Conservation (phyloP, 305 asterid species). For the Fraxinus velutina region DNA sequence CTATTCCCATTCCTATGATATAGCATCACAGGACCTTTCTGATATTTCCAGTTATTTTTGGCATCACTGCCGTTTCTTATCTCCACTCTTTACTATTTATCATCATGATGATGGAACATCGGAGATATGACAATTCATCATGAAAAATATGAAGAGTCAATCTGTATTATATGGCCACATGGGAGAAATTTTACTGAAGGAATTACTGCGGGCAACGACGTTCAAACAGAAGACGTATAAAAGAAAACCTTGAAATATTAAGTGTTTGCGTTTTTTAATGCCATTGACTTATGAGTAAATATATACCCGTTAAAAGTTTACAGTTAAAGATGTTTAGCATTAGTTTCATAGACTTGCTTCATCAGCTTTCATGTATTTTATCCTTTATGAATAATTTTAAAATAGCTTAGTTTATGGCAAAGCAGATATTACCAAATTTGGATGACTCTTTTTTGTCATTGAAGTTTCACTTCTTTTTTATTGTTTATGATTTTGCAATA, state of each 20-base stretch:
- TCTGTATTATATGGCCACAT: background rate
- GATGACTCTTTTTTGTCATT: background rate
- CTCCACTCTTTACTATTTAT: background rate
- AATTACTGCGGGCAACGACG: background rate
- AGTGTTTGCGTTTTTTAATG: background rate
- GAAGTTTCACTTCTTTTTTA: slow-evolving; percentile 7
- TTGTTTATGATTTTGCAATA: slow-evolving; percentile 15
- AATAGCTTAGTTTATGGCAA: background rate
- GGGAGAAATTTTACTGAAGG: background rate
- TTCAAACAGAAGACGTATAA: background rate
- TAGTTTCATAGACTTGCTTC: slow-evolving; percentile 1
- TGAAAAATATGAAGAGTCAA: background rate
- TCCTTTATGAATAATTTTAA: background rate
- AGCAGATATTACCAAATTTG: background rate
- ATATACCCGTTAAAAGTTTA: background rate
- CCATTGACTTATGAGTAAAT: background rate
- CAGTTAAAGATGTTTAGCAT: slow-evolving; percentile 4
- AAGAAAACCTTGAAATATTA: background rate
- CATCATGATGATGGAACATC: too few relatives aligned
- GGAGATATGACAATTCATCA: background rate
- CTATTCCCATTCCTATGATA: background rate
- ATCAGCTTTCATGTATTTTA: background rate
- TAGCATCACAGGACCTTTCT: background rate
- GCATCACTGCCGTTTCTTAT: background rate
- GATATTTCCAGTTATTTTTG: background rate